Percentiles rank a stretch among this genome's conserved stretches.
Evolutionary conservation across 306 rosid genomes (phyloP).

Genomic region (Betula pendula): DNA sequence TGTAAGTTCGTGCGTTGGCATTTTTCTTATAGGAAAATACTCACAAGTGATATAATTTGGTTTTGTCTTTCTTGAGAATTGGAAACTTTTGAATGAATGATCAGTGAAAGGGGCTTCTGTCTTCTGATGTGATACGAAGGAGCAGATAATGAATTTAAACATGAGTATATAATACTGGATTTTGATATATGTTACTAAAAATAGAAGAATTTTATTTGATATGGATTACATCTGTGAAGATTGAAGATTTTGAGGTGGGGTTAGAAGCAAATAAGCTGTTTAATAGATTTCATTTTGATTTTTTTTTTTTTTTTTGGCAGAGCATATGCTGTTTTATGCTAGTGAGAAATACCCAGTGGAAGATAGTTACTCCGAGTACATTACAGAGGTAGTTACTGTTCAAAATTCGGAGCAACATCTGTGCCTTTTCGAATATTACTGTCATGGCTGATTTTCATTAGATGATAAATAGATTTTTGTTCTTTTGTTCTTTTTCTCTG

Average conservation of each 20-base stretch:
- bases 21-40: not conserved
- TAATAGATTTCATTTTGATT: slow-evolving; percentile 8
- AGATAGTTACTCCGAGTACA: slow-evolving; percentile 91
- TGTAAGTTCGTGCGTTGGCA: not conserved
- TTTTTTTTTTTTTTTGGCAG: slow-evolving; percentile 44
- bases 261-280: not conserved
- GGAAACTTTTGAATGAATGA: not conserved
- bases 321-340: slow-evolving; percentile 98
- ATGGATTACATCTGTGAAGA: not conserved
- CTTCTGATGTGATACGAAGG: not conserved
- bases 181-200: not conserved
- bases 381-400: slow-evolving; percentile 62
- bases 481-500: not conserved
- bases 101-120: not conserved
- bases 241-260: not conserved
- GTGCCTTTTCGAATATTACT: not conserved
- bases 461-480: not conserved
- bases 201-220: not conserved
- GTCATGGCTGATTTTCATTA: not conserved
- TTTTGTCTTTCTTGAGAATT: not conserved
- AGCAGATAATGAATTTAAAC: not conserved
- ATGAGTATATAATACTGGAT: not conserved
- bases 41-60: not conserved
- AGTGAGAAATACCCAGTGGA: slow-evolving; percentile 93
- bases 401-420: not conserved